phyloP scores from a whole-genome alignment of 2,329 filamentous ascomycete genomes.

The Mycosphaerella sp. region DNA sequence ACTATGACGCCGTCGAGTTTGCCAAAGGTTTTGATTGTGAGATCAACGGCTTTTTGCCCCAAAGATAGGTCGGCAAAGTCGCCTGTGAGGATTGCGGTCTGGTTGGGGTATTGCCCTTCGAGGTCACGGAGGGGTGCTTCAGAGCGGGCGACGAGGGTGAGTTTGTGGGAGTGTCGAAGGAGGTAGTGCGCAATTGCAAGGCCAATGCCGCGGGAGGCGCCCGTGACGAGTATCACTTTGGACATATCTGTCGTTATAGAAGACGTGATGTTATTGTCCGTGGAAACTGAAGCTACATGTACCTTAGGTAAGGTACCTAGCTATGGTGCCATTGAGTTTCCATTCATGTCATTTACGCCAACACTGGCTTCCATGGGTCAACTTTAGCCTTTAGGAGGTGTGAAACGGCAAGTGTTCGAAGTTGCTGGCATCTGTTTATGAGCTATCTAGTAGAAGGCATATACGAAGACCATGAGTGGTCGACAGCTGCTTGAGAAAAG shows the following conservation, averaged over 20 bases:
- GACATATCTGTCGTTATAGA: constrained; percentile 12
- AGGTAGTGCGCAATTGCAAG: constrained; percentile 56
- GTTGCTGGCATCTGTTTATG: neutral
- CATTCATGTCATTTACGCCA: neutral
- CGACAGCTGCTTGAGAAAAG: neutral
- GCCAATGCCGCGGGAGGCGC: constrained; percentile 61
- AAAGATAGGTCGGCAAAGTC: constrained; percentile 52
- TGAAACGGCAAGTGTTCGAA: neutral
- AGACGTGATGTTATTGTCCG: too few species aligned
- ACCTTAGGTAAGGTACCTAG: neutral
- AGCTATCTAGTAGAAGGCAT: neutral
- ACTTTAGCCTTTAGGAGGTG: neutral
- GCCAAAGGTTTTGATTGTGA: constrained; percentile 58
- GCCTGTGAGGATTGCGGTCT: constrained; percentile 53
- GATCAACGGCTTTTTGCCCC: constrained; percentile 56
- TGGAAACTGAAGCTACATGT: neutral
- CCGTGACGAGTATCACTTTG: constrained; percentile 51
- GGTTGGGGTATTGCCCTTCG: constrained; percentile 46
- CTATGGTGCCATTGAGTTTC: neutral
- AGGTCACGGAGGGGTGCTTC: constrained; percentile 50
- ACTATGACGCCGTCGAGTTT: constrained; percentile 74
- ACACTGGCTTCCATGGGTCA: neutral
- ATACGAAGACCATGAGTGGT: neutral
- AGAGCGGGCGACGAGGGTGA: constrained; percentile 56
- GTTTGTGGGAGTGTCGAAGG: constrained; percentile 38